These are phyloP conservation scores for Chloris gayana DNA, from an alignment of 176 grass and related monocot genomes.

Conservation along the genomic window DNA sequence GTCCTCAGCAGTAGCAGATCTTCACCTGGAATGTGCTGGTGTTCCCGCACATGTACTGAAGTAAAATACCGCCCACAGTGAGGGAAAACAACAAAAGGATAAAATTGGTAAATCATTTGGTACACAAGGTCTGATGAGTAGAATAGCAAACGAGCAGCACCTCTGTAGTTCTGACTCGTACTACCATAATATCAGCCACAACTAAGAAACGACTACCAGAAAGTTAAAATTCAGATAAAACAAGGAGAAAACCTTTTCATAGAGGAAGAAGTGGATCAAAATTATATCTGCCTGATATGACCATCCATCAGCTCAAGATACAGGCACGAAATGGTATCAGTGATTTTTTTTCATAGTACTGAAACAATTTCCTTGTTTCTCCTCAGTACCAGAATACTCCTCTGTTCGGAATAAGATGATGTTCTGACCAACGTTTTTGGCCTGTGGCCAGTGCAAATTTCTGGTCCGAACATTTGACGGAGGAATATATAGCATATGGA, in stretches of 20 bases:
- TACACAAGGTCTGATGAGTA: not conserved
- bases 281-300: too few species aligned
- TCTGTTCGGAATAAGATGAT: too few species aligned
- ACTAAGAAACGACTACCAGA: not conserved
- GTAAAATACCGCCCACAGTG: not conserved
- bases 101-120: not conserved
- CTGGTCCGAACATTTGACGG: too few species aligned
- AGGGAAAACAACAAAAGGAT: not conserved
- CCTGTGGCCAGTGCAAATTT: too few species aligned
- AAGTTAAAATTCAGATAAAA: not conserved
- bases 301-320: not conserved
- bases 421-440: too few species aligned
- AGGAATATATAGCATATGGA: not conserved
- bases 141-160: not conserved
- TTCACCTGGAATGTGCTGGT: not conserved
- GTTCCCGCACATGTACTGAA: not conserved
- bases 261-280: not conserved
- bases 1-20: not conserved
- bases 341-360: not conserved
- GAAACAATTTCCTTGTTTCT: not conserved
- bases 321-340: not conserved
- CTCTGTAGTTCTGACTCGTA: not conserved
- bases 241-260: not conserved
- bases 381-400: too few species aligned
- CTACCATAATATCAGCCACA: not conserved